Evolutionary conservation across 2,329 filamentous ascomycete genomes (phyloP), one percentile per base, ranked within the genome.

Genomic region (Sporothrix euskadiensis): DNA sequence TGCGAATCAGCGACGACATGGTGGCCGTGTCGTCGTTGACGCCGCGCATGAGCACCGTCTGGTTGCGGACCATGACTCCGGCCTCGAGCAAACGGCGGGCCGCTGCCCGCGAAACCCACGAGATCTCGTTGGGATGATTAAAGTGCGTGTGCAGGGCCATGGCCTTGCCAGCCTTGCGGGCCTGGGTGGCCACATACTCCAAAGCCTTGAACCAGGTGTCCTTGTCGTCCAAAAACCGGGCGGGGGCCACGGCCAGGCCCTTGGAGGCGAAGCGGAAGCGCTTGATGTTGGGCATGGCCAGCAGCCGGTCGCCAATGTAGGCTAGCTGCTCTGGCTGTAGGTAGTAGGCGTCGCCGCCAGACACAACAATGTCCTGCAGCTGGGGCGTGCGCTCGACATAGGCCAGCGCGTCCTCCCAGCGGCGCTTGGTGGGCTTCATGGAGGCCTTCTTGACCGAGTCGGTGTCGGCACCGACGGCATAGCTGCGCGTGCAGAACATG

Each of bases 101-200:
- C 1, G 88, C 89, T 65, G 81, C 78, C 75, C 83, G 80, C 0
- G 86, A 88, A 35, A 89, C 81, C 88, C 88, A 91, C 4, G 87
- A 88, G 72, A 90, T 86, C 78, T 91, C 89, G 52, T 84, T 84
- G 0, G 88, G 85, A 75, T 90, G 88, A 76, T 91, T 90, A 80
- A 91, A 89, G 77, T 91, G 89, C 0, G 89, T 91, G 78, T 91
- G 89, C 71, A 90, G 80, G 4, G 88, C 88, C 76, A 90, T 84
- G 69, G 87, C 83, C 78, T 91, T 91, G 5, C 88, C 88, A 32
- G 85, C 82, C 68, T 80, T 78, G 72, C 84, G 84, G 3, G 87
- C 88, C 73, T 82, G 80, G 66, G 86, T 83, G 0, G 85, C 84
- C 1, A 91, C 79, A 4, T 81, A 81, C 39, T 89, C 83, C 59